phyloP scores from a whole-genome alignment of 225 moss, liverwort and hornwort species.

The Antitrichia curtipendula region DNA sequence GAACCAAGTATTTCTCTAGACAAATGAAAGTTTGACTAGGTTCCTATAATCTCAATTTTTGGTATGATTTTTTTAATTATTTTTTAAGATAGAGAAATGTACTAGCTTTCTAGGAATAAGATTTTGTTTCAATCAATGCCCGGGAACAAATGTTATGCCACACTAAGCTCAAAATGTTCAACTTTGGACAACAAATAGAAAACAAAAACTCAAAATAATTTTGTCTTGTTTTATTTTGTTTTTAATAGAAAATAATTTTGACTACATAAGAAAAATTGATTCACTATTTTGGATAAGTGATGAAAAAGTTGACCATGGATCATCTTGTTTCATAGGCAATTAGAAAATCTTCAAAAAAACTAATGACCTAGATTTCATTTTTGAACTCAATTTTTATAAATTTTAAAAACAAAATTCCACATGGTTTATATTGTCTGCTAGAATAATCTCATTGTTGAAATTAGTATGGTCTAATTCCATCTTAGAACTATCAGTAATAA shows the following conservation, averaged over 20 bases:
- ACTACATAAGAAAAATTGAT: neutral
- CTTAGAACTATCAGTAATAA: neutral
- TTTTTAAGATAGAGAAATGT: no score
- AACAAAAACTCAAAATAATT: neutral
- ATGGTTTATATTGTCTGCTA: neutral
- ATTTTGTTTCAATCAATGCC: no score
- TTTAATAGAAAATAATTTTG: neutral
- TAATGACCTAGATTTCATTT: no score
- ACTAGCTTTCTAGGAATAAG: no score
- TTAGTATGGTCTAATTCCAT: neutral
- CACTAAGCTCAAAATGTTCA: neutral
- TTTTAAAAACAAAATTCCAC: neutral
- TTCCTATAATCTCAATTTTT: neutral
- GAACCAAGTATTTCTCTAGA: accelerated
- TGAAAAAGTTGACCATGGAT: neutral
- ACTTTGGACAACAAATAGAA: neutral
- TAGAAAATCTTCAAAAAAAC: neutral
- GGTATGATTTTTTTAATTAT: neutral
- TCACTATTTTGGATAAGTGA: neutral
- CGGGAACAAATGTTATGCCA: neutral
- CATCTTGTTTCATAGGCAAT: neutral
- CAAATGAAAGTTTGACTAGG: neutral
- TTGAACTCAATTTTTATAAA: neutral
- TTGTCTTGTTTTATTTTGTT: no score
- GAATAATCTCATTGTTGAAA: neutral